Evolutionary conservation across 169 alveolate genomes (phyloP).

Genomic region (Plasmodium billcollinsi): DNA sequence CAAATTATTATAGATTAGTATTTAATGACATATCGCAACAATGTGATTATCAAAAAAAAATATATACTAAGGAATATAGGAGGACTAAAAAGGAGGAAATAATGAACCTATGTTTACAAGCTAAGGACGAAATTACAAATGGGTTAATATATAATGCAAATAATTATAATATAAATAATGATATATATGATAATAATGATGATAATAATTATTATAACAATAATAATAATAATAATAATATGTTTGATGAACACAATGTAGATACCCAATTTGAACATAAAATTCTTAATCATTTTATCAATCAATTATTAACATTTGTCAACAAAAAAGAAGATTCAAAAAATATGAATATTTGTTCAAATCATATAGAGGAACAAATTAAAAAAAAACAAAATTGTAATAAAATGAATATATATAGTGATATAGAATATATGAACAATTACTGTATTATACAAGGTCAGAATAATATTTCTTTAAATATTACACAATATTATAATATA

Average conservation of each 20-base stretch:
- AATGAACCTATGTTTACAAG: neutral
- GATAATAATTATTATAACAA: neutral
- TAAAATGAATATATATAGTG: neutral
- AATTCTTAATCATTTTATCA: constrained; percentile 22
- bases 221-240: neutral
- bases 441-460: neutral
- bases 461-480: neutral
- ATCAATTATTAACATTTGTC: constrained; percentile 3
- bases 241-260: neutral
- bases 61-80: constrained; percentile 21
- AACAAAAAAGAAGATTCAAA: constrained; percentile 7
- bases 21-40: neutral
- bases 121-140: too few species aligned
- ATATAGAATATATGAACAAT: neutral
- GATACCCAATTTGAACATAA: neutral
- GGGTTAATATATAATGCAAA: too few species aligned
- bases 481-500: neutral
- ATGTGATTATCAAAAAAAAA: neutral
- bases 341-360: neutral
- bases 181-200: neutral
- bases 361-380: neutral
- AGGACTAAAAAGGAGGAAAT: constrained; percentile 15
- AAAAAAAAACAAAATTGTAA: constrained; percentile 1
- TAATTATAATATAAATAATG: neutral
- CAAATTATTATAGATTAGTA: neutral